Conservation (phyloP, 192 early-diverging fungal genomes). For the Mortierella alpina region DNA sequence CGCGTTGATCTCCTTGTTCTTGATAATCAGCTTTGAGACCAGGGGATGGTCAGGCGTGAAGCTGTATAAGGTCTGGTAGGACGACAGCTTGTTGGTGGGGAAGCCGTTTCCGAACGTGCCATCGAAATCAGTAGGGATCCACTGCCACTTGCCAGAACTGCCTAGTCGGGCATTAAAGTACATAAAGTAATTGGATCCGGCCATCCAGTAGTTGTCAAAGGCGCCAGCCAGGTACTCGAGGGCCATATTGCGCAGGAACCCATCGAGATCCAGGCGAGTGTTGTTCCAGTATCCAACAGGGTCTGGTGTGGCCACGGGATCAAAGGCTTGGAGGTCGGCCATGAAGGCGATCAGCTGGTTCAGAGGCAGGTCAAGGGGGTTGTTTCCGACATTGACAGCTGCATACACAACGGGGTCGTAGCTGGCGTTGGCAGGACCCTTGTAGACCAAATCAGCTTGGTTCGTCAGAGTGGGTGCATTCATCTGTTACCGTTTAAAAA, state of each 20-base stretch:
- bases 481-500: conserved; percentile 11
- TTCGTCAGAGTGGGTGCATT: conserved; percentile 32
- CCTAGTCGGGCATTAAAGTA: conserved; percentile 38
- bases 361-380: conserved; percentile 15
- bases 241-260: conserved; percentile 54
- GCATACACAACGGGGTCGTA: conserved; percentile 45
- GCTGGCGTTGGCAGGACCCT: conserved; percentile 10
- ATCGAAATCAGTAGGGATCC: conserved; percentile 58
- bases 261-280: conserved; percentile 39
- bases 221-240: conserved; percentile 53
- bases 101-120: conserved; percentile 55
- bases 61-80: conserved; percentile 23
- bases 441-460: conserved; percentile 43
- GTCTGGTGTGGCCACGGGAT: conserved; percentile 8
- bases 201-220: conserved; percentile 48
- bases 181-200: conserved; percentile 44
- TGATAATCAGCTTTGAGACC: conserved; percentile 51
- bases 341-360: conserved; percentile 43
- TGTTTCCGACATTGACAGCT: conserved; percentile 24
- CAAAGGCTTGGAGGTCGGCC: conserved; percentile 34
- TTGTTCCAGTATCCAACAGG: conserved; percentile 37
- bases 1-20: conserved; percentile 25
- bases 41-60: conserved; percentile 29
- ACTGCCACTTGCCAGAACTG: conserved; percentile 28
- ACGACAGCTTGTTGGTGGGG: conserved; percentile 10